These are phyloP conservation scores for Typha latifolia DNA, from an alignment of 176 grass and related monocot genomes.

Conservation along the genomic window DNA sequence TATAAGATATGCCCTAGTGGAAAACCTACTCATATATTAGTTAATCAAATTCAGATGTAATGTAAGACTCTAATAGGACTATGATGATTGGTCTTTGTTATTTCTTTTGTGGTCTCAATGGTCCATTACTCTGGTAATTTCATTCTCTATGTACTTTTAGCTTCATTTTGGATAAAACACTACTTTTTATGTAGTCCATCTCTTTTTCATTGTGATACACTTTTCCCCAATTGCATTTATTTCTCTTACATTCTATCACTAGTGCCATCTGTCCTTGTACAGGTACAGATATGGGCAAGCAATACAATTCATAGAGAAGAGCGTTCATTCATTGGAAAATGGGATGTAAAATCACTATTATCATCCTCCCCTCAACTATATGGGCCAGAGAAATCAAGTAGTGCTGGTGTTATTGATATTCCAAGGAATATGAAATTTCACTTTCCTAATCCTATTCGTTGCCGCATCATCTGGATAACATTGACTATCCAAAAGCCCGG, in stretches of 20 bases:
- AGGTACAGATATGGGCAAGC: slow-evolving; percentile 97
- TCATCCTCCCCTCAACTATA: slow-evolving; percentile 50
- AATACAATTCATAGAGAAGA: slow-evolving; percentile 82
- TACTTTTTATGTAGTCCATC: neutral
- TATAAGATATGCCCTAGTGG: too few relatives aligned
- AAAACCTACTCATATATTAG: too few relatives aligned
- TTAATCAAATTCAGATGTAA: too few relatives aligned
- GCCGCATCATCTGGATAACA: slow-evolving; percentile 87
- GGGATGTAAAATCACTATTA: slow-evolving; percentile 61
- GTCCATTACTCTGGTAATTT: neutral
- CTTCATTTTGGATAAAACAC: neutral
- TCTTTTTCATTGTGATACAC: neutral
- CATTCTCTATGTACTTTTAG: neutral
- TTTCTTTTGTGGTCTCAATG: too few relatives aligned
- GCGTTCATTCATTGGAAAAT: slow-evolving; percentile 77
- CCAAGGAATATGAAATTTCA: slow-evolving; percentile 82
- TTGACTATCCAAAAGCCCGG: slow-evolving; percentile 38
- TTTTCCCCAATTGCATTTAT: too few relatives aligned
- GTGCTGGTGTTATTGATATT: slow-evolving; percentile 27
- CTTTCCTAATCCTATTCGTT: slow-evolving; percentile 67
- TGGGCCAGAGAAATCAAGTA: slow-evolving; percentile 60
- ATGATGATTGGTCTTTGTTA: too few relatives aligned
- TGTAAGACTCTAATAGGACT: too few relatives aligned
- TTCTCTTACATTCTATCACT: neutral
- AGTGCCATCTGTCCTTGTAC: slow-evolving; percentile 16